Base-by-base conservation (phyloP, 1,139 yeast genomes). In the Yamadazyma membranifaciens region DNA sequence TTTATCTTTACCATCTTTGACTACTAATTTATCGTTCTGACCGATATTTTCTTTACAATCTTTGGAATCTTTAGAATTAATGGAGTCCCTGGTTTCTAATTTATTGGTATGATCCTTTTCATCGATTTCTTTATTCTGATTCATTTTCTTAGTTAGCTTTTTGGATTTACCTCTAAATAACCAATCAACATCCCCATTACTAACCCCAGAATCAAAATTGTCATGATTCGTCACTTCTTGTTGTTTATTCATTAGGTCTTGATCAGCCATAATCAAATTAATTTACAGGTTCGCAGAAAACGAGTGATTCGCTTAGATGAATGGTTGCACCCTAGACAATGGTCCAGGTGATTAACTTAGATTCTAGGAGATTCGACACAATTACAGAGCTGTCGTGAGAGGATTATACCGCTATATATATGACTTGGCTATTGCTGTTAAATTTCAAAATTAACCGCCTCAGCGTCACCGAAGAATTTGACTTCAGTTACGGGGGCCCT, bases 111-210 rank as follows among this genome's bases (percentile, higher is more conserved):
- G 31, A 6, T 34, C 42, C 9, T 20, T 32, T 6, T 31, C 34
- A 5, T 34, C 40, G 11, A 34, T 22, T 29, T 36, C 44, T 39
- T 50, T 49, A 34, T 39, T 45, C 27, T 44, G 42, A 33, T 46
- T 47, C 52, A 50, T 48, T 30, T 49, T 48, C 52, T 75, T 78
- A 37, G 74, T 67, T 51, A 77, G 57, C 47, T 77, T 78, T 63
- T 81, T 78, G 20, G 80, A 76, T 52, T 77, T 80, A 20, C 83
- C 87, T 46, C 88, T 63, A 51, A 83, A 81, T 20, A 83, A 62
- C 91, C 91, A 83, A 52, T 83, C 89, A 10, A 83, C 87, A 54
- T 83, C 89, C 31, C 83, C 83, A 54, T 82, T 81, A 37, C 84
- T 69, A 5, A 81, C 87, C 3, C 87, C 87, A 3, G 75, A 63